Percentiles rank a stretch among this genome's conserved stretches.
These are phyloP conservation scores for Hypoxylon crocopeplum DNA, from an alignment of 495 filamentous ascomycete species.

Conservation along the genomic window DNA sequence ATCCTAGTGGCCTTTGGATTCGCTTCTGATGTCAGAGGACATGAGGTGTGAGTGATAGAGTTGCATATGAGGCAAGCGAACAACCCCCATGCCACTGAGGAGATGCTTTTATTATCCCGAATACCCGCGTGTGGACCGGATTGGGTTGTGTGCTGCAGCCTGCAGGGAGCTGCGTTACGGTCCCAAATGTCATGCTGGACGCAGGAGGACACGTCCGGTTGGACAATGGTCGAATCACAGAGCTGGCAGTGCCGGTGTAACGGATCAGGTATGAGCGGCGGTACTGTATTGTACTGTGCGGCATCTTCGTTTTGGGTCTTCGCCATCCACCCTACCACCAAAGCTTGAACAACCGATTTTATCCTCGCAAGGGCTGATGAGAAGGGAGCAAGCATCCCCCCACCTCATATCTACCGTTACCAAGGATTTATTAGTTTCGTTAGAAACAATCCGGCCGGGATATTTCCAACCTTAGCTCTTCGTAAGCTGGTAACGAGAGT, in stretches of 20 bases:
- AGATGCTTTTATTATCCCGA: conserved; percentile 33
- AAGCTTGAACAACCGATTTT: conserved; percentile 5
- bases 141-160: conserved; percentile 26
- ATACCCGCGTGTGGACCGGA: conserved; percentile 32
- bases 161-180: conserved; percentile 31
- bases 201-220: conserved; percentile 26
- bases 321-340: no score
- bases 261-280: conserved; percentile 23
- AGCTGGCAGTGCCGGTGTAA: conserved; percentile 11
- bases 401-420: not conserved
- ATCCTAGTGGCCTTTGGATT: conserved; percentile 9
- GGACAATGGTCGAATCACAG: conserved; percentile 20
- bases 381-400: not conserved
- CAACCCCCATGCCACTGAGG: conserved; percentile 27
- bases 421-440: conserved; percentile 1
- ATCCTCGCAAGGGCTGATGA: not conserved
- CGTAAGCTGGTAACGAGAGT: conserved; percentile 11
- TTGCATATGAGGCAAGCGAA: conserved; percentile 35
- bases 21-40: conserved; percentile 36
- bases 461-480: conserved; percentile 1
- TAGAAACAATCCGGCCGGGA: conserved; percentile 10
- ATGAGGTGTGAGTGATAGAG: conserved; percentile 34
- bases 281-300: conserved; percentile 24
- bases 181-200: conserved; percentile 37
- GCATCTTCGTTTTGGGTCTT: not conserved